Evolutionary conservation across 176 grass and related monocot genomes (phyloP).

Genomic region (Oryza glaberrima): DNA sequence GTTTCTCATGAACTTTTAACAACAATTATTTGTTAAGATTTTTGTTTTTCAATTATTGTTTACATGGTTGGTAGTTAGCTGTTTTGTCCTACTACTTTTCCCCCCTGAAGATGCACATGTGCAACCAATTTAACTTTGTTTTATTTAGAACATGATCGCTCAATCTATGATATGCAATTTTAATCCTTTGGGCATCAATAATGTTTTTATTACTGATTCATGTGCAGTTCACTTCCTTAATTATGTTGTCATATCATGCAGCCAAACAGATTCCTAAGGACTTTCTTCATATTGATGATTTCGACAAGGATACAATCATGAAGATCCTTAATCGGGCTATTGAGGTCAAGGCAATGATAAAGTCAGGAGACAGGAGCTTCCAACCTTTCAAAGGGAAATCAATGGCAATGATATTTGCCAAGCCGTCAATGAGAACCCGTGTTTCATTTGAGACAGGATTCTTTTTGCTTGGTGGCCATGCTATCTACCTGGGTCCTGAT

Average conservation of each 20-base stretch:
- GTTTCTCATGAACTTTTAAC: not conserved
- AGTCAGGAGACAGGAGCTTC: constrained; percentile 91
- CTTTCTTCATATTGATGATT: constrained; percentile 93
- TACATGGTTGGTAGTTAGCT: not conserved
- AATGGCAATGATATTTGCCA: constrained; percentile 99
- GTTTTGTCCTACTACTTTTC: not conserved
- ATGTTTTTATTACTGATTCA: not conserved
- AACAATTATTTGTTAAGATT: not conserved
- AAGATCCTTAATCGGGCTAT: constrained; percentile 75
- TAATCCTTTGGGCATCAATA: not conserved
- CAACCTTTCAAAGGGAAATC: constrained; percentile 92
- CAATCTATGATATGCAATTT: not conserved
- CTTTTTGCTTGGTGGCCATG: constrained; percentile 93
- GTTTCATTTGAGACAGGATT: constrained; percentile 99
- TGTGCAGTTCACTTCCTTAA: not conserved
- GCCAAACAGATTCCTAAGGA: constrained; percentile 69
- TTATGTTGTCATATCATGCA: constrained; percentile 39
- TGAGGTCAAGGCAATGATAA: constrained; percentile 79
- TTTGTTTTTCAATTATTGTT: not conserved
- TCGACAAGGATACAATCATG: constrained; percentile 90
- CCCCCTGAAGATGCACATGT: not conserved
- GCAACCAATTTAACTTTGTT: not conserved
- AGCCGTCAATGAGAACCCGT: constrained; percentile 96
- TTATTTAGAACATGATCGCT: not conserved
- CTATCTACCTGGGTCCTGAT: constrained; percentile 86